A percentile compares a stretch with the other conserved stretches of the same genome.
phyloP scores from a whole-genome alignment of 2,329 filamentous ascomycete species.

The Alternaria viburni region DNA sequence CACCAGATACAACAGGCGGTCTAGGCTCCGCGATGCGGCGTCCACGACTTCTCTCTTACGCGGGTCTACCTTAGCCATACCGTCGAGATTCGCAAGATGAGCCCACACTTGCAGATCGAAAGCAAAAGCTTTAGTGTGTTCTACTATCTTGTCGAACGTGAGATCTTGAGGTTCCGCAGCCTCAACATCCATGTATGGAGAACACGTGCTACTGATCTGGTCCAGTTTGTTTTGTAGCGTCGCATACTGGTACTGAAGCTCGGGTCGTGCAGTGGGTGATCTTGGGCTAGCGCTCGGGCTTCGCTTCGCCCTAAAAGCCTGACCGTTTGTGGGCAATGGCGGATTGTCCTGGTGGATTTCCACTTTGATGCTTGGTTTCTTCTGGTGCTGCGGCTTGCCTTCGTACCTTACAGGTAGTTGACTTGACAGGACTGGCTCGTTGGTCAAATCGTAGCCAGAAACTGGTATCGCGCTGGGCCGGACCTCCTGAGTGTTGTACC shows the following conservation, averaged over 20 bases:
- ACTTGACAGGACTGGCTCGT: conserved; percentile 14
- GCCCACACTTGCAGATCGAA: conserved; percentile 34
- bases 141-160: conserved; percentile 33
- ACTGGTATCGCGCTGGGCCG: conserved; percentile 11
- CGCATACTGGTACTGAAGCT: conserved; percentile 26
- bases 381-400: conserved; percentile 8
- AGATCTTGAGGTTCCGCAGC: conserved; percentile 30
- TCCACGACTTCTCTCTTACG: conserved; percentile 21
- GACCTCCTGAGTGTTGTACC: conserved; percentile 26
- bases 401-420: conserved; percentile 3
- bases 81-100: conserved; percentile 24
- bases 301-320: conserved; percentile 4
- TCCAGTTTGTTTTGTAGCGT: conserved; percentile 25
- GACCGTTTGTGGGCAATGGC: background rate
- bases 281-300: conserved; percentile 26
- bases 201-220: conserved; percentile 21
- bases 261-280: conserved; percentile 21
- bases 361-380: conserved; percentile 30
- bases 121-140: conserved; percentile 25
- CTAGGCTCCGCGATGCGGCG: conserved; percentile 20
- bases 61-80: conserved; percentile 21
- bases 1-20: conserved; percentile 19
- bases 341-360: conserved; percentile 29
- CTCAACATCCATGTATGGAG: conserved; percentile 26
- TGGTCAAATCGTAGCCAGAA: conserved; percentile 12